Evolutionary conservation across 352 stramenopile species (phyloP), one percentile per base, ranked within the genome.

Genomic region (Phytophthora ohioensis): DNA sequence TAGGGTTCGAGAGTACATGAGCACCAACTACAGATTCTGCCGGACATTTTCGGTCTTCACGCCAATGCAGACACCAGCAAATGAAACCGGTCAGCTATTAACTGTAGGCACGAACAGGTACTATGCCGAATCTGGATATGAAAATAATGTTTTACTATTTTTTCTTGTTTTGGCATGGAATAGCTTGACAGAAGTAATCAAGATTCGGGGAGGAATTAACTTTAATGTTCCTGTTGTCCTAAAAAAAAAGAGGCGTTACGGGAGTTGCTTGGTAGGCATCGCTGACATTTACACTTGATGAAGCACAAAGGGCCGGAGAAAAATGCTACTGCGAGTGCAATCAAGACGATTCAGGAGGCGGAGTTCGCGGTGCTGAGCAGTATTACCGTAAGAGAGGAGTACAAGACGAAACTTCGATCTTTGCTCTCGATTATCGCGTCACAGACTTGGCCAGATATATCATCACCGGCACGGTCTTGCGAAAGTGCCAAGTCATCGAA

Each of bases 31-130:
- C 92, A 8, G 94, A 98, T 62, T 76, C 17, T 83, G 0, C 95
- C 95, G 0, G 90, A 98, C 45, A 94, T 97, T 43, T 98, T 98
- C 62, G 95, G 95, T 2, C 82, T 98, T 54, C 95, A 98, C 56
- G 80, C 83, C 27, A 98, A 98, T 57, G 94, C 94, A 4, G 94
- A 97, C 69, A 98, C 98, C 93, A 98, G 70, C 91, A 98, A 73
- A 98, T 55, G 88, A 98, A 66, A 97, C 93, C 3, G 81, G 90
- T 8, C 79, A 89, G 17, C 51, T 95, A 15, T 67, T 27, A 21
- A 17, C 21, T 27, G 21, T 95, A 3, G 76, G 78, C 0, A 95
- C 87, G 15, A 91, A 27, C 21, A 27, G 21, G 1, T 27, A 27
- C 1, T 27, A 27, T 27, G 1, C 21, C 21, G 21, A 27, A 27